Evolutionary conservation across 805 yeast genomes (phyloP), one percentile per base, ranked within the genome.

Genomic region (Diddensiella caesifluorescens): DNA sequence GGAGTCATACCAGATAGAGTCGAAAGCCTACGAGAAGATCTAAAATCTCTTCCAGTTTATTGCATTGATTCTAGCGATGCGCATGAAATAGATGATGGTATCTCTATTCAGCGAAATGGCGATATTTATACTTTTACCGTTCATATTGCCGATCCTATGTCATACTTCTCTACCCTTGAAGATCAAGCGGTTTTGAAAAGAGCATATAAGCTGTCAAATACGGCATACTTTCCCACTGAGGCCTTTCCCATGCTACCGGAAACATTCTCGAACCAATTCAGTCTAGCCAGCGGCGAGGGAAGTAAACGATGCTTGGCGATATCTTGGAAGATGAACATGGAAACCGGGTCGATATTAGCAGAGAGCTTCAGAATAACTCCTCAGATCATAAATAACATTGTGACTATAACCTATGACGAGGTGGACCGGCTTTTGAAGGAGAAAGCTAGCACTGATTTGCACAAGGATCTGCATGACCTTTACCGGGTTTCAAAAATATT

Each of bases 31-130:
- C 34, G 47, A 10, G 27, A 36, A 13, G 48, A 47, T 16, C 37
- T 41, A 6, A 35, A 39, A 3, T 62, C 69, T 34, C 54, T 72
- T 9, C 71, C 75, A 0, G 79, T 88, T 1, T 90, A 78, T 58
- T 88, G 97, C 62, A 86, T 90, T 45, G 98, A 92, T 62, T 71
- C 81, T 2, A 75, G 68, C 3, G 71, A 70, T 31, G 95, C 97
- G 0, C 81, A 82, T 51, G 97, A 92, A 60, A 83, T 92, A 45
- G 98, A 90, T 61, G 98, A 90, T 62, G 98, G 97, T 35, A 70
- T 90, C 21, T 77, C 95, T 1, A 66, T 90, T 15, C 26, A 19
- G 2, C 15, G 36, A 1, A 37, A 41, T 9, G 51, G 48, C 3
- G 52, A 54, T 1, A 50, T 58, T 1, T 57, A 60, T 2, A 55